Evolutionary conservation across 257 asterid species (phyloP), one percentile per base, ranked within the genome.

Genomic region (Solanum medicagineum): DNA sequence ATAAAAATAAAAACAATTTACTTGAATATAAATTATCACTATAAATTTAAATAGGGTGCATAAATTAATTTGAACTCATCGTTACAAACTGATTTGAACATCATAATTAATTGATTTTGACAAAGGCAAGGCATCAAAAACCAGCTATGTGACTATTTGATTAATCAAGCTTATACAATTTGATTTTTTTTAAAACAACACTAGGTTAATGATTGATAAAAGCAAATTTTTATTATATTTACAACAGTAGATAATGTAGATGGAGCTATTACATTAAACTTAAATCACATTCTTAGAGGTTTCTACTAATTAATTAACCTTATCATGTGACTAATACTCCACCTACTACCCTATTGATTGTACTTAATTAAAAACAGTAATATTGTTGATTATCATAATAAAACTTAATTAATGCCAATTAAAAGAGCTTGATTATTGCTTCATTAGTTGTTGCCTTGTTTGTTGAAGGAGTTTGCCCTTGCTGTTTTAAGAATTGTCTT

Each of bases 401-500:
- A 77, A 26, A 77, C 82, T 14, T 51, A 51, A 51, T 51, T 51
- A 51, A 47, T 49, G 22, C 82, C 15, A 66, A 29, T 22, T 66
- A 29, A 29, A 66, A 66, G 10, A 7, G 10, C 20, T 71, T 20
- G 13, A 15, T 45, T 29, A 74, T 45, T 26, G 20, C 13, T 26
- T 65, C 44, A 68, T 40, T 69, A 74, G 53, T 66, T 66, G 45
- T 66, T 66, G 79, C 6, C 82, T 2, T 77, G 47, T 26, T 86
- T 88, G 89, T 86, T 89, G 90, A 95, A 91, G 84, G 99, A 94
- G 86, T 95, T 94, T 15, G 88, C 86, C 8, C 98, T 91, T 8
- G 99, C 99, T 0, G 92, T 90, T 7, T 95, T 96, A 63, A 94
- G 90, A 57, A 94, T 87, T 10, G 98, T 93, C 94, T 94, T 93